These are phyloP conservation scores for Nothophaeocryptopus gaeumannii DNA, from an alignment of 2,329 filamentous ascomycete genomes.

Conservation along the genomic window DNA sequence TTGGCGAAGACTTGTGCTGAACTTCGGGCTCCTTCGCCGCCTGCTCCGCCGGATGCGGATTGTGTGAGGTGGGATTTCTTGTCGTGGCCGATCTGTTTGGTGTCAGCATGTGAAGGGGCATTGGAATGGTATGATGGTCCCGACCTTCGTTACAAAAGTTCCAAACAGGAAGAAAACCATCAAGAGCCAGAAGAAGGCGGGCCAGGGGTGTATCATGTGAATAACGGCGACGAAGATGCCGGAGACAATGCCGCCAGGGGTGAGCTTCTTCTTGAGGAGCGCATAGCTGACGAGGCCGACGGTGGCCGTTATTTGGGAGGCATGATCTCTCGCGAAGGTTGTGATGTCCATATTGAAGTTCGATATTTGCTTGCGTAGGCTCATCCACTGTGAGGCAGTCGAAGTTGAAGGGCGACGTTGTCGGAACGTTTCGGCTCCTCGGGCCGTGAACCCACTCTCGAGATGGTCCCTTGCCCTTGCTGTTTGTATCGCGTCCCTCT, in stretches of 20 bases:
- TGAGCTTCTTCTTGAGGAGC: constrained; percentile 59
- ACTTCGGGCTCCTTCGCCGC: constrained; percentile 78
- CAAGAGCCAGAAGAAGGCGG: constrained; percentile 81
- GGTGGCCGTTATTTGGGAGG: constrained; percentile 31
- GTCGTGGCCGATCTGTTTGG: constrained; percentile 72
- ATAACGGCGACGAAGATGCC: constrained; percentile 71
- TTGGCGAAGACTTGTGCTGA: constrained; percentile 91
- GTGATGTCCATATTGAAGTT: constrained; percentile 24
- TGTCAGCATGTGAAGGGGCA: neutral
- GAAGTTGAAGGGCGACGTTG: no score
- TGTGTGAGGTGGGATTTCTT: constrained; percentile 80
- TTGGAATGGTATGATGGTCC: constrained; percentile 2
- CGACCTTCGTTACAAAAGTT: constrained; percentile 76
- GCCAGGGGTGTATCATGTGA: constrained; percentile 91
- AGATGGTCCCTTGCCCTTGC: no score
- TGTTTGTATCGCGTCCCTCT: no score
- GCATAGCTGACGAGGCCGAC: constrained; percentile 46
- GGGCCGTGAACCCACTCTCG: no score
- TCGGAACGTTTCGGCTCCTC: no score
- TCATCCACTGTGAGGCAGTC: no score
- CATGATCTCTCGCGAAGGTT: constrained; percentile 24
- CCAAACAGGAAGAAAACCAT: constrained; percentile 83
- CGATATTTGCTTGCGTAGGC: no score
- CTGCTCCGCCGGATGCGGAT: constrained; percentile 67
- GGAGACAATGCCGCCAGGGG: constrained; percentile 67